These are phyloP conservation scores for Trametes sp. DNA, from an alignment of 1,284 basidiomycete species.

Conservation along the genomic window DNA sequence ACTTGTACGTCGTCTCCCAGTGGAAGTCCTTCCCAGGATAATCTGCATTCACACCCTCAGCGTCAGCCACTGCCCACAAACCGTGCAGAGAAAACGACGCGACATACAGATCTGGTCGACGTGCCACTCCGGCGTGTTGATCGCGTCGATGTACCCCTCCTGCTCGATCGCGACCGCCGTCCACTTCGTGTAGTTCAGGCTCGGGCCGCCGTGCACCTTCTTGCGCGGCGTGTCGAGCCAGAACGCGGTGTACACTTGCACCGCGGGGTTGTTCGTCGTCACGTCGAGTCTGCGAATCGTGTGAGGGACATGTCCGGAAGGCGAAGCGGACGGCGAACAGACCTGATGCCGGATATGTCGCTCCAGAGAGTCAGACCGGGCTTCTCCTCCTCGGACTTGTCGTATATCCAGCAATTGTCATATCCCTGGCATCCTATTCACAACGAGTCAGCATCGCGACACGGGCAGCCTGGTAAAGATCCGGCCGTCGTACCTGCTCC, in stretches of 20 bases:
- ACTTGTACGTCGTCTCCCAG: slow-evolving; percentile 54
- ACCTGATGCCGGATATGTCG: slow-evolving; percentile 53
- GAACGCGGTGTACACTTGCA: slow-evolving; percentile 56
- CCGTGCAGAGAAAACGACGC: neutral
- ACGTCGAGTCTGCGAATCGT: slow-evolving; percentile 52
- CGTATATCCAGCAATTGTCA: slow-evolving; percentile 52
- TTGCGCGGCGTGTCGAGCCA: slow-evolving; percentile 58
- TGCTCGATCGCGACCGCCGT: slow-evolving; percentile 64
- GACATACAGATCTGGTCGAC: slow-evolving; percentile 60
- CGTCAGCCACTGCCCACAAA: neutral
- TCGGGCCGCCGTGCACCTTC: slow-evolving; percentile 56
- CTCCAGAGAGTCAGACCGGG: slow-evolving; percentile 48
- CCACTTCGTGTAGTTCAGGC: slow-evolving; percentile 50
- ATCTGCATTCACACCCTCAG: slow-evolving; percentile 41
- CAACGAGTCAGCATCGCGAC: neutral
- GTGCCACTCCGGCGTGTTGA: slow-evolving; percentile 61
- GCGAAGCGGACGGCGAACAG: too few relatives aligned
- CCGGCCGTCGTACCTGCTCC: slow-evolving; percentile 42
- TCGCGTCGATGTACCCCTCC: slow-evolving; percentile 61
- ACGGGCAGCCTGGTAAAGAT: neutral
- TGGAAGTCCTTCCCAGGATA: slow-evolving; percentile 49
- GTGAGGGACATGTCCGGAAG: too few relatives aligned
- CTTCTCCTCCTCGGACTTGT: slow-evolving; percentile 37
- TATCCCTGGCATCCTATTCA: slow-evolving; percentile 34
- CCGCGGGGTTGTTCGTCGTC: slow-evolving; percentile 57